Base-by-base conservation (phyloP, 768 basidiomycete genomes). In the Macrolepiota fuliginosa region DNA sequence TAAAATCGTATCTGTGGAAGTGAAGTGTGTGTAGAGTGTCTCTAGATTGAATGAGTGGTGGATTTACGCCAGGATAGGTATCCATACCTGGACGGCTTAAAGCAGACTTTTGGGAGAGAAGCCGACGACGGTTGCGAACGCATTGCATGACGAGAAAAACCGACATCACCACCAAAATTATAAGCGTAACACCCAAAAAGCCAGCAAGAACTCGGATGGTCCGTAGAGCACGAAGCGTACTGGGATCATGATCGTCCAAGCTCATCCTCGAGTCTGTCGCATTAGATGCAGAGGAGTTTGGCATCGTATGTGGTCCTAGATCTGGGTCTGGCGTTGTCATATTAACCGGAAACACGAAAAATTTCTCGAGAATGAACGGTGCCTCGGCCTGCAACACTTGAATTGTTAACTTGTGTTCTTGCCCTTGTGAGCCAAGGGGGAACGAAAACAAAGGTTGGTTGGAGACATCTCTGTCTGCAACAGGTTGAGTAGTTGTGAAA, bases 391-490 rank as follows among this genome's bases (percentile, higher is more conserved):
- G 63, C 1, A 74, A 73, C 19, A 82, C 70, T 54, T 77, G 74
- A 62, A 84, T 76, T 6, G 66, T 64, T 29, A 84, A 64, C 5
- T 62, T 66, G 67, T 84, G 81, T 58, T 73, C 69, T 9, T 63
- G 27, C 10, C 45, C 42, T n/a, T 62, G 59, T 12, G 15, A 66
- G 57, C 6, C 72, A 64, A 13, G 77, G 65, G 4, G 67, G 54
- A 12, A 65, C 51, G 24, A 75, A 71, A 81, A 83, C 53, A 83
- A 73, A 9, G 77, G 76, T 66, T 83, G 82, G 61, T 76, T 74
- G 0, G 66, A 67, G 25, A 81, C 72, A 35, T 69, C 63, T 4
- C 56, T 36, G 4, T 61, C 58, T 11, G 78, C 79, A 39, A 67
- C 65, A 3, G 81, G 79, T 39, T 79, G 67, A 2, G 74, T 73